Conservation (phyloP, 306 rosid genomes). For the Lathyrus oleraceus region DNA sequence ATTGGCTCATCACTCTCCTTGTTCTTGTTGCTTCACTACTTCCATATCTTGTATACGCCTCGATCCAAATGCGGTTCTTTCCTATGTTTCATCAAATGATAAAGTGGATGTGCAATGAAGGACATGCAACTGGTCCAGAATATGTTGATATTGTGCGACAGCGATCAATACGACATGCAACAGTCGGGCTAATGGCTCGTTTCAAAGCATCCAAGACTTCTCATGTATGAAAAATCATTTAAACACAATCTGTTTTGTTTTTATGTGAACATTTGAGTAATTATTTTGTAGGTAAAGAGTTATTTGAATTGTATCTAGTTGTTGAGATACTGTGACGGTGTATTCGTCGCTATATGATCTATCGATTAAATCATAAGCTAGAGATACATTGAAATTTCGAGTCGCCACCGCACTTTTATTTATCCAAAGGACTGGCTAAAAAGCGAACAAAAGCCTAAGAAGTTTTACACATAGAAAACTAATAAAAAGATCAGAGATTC, state of each 20-base stretch:
- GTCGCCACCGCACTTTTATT: no score
- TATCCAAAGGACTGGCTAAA: no score
- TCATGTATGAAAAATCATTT: conserved; percentile 30
- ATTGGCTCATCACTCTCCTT: conserved; percentile 73
- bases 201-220: conserved; percentile 41
- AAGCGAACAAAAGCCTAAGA: no score
- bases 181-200: conserved; percentile 89
- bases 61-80: conserved; percentile 77
- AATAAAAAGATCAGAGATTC: no score
- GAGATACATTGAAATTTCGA: no score
- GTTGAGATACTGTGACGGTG: not conserved
- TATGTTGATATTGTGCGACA: conserved; percentile 69
- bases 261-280: conserved; percentile 17
- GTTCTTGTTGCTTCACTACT: conserved; percentile 59
- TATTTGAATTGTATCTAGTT: conserved; percentile 40
- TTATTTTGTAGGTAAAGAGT: conserved; percentile 27
- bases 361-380: no score
- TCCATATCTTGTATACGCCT: conserved; percentile 64
- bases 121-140: conserved; percentile 62
- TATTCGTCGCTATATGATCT: no score
- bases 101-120: conserved; percentile 72
- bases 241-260: conserved; percentile 1
- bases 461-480: no score
- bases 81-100: conserved; percentile 87
- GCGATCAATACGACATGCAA: conserved; percentile 58